Conservation (phyloP, 495 filamentous ascomycete genomes). For the Neurospora sp. region DNA sequence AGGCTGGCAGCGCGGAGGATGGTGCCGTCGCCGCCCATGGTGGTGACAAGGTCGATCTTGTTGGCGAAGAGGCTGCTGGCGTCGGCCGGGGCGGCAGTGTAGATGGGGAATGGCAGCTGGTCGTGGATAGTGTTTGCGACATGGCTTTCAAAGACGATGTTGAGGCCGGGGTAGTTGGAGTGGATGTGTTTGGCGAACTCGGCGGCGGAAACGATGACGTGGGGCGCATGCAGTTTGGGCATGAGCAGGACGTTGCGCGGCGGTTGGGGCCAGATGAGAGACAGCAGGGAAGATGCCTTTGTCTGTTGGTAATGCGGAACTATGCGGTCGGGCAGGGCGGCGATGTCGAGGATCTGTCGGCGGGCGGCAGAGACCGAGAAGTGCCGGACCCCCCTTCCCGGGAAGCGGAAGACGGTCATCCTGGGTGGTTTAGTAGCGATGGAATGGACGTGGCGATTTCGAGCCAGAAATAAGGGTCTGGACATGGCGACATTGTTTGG, state of each 20-base stretch:
- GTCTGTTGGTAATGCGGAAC: constrained; percentile 39
- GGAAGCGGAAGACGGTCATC: constrained; percentile 4
- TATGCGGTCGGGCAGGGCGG: constrained; percentile 43
- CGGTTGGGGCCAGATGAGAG: constrained; percentile 76
- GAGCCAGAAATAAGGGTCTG: constrained; percentile 9
- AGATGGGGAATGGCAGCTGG: constrained; percentile 68
- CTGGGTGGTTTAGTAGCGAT: background rate
- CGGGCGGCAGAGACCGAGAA: constrained; percentile 36
- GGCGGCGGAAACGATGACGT: constrained; percentile 60
- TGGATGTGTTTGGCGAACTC: constrained; percentile 77
- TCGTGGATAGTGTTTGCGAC: constrained; percentile 65
- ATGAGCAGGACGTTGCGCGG: constrained; percentile 85
- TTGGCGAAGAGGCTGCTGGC: constrained; percentile 29
- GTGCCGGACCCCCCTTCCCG: constrained; percentile 10
- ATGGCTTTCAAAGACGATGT: constrained; percentile 72
- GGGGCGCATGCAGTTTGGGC: constrained; percentile 67
- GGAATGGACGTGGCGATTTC: constrained; percentile 7
- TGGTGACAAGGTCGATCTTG: constrained; percentile 79
- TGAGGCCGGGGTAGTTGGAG: constrained; percentile 65
- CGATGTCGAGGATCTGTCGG: constrained; percentile 38
- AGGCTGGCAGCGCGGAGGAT: constrained; percentile 86
- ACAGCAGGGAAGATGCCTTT: constrained; percentile 52
- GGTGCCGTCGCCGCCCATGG: constrained; percentile 90
- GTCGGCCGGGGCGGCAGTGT: constrained; percentile 39
- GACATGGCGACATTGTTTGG: constrained; percentile 19